phyloP scores from a whole-genome alignment of 2,329 filamentous ascomycete species.

The Bertia moriformis region DNA sequence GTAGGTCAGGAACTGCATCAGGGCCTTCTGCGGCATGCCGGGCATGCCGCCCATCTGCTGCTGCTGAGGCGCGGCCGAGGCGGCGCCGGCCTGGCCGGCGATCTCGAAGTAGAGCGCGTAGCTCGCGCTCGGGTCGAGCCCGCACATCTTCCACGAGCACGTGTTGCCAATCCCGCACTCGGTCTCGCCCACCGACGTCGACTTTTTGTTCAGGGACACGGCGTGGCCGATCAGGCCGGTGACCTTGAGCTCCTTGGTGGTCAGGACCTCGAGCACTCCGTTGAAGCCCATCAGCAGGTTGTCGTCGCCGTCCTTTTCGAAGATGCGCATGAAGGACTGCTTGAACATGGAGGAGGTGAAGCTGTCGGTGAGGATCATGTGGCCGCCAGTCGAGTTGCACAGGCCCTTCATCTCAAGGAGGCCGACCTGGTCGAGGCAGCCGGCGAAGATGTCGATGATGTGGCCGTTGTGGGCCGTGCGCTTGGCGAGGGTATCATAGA shows the following conservation, averaged over 20 bases:
- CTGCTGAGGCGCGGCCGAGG: too few species aligned
- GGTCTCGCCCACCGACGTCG: slow-evolving; percentile 87
- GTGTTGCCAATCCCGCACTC: slow-evolving; percentile 98
- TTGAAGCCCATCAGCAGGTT: slow-evolving; percentile 98
- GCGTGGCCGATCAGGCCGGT: slow-evolving; percentile 94
- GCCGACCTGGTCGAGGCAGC: slow-evolving; percentile 92
- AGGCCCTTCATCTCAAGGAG: slow-evolving; percentile 96
- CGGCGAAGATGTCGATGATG: slow-evolving; percentile 93
- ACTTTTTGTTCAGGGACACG: slow-evolving; percentile 95
- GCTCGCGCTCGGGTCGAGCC: slow-evolving; percentile 82
- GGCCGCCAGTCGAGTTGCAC: slow-evolving; percentile 90
- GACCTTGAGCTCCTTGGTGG: slow-evolving; percentile 95
- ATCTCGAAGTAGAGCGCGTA: slow-evolving; percentile 98
- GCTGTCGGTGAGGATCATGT: slow-evolving; percentile 96
- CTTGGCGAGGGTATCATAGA: slow-evolving; percentile 89
- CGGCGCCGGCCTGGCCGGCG: slow-evolving; percentile 77
- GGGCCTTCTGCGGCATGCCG: slow-evolving; percentile 82
- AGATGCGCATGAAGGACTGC: slow-evolving; percentile 91
- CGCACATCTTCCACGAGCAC: slow-evolving; percentile 99
- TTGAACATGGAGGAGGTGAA: slow-evolving; percentile 99
- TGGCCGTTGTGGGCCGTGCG: slow-evolving; percentile 91
- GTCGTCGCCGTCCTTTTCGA: slow-evolving; percentile 90
- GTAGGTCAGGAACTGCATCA: slow-evolving; percentile 97
- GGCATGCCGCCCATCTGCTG: too few species aligned
- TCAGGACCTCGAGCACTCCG: slow-evolving; percentile 84